phyloP scores from a whole-genome alignment of 2,329 filamentous ascomycete species.

The Colletotrichum gloeosporioides region DNA sequence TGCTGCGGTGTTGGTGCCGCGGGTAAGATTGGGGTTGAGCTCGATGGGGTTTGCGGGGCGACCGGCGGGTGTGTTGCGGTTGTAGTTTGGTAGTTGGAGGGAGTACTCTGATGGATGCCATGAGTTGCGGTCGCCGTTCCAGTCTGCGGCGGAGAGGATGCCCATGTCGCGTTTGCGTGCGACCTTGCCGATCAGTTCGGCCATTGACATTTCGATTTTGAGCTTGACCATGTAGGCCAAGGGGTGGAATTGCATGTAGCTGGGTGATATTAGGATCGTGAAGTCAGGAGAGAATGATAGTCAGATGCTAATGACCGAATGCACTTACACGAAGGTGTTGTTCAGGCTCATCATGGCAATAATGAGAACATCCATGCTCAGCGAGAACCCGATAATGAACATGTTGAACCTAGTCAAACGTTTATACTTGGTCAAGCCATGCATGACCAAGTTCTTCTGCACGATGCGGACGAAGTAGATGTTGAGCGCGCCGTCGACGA shows the following conservation, averaged over 20 bases:
- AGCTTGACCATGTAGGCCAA: conserved; percentile 58
- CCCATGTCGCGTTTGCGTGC: conserved; percentile 24
- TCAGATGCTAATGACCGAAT: neutral
- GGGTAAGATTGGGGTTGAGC: neutral
- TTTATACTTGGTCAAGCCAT: conserved; percentile 49
- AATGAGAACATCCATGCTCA: conserved; percentile 47
- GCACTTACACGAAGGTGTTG: conserved; percentile 43
- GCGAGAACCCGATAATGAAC: conserved; percentile 47
- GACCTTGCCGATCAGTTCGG: conserved; percentile 52
- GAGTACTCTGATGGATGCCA: conserved; percentile 6
- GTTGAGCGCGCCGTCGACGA: conserved; percentile 54
- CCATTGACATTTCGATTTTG: conserved; percentile 61
- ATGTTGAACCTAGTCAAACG: conserved; percentile 50
- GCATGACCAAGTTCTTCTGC: conserved; percentile 17
- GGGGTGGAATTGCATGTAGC: conserved; percentile 56
- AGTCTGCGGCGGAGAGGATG: conserved; percentile 1
- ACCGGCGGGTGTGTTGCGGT: neutral
- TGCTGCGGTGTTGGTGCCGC: conserved; percentile 4
- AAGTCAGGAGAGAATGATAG: neutral
- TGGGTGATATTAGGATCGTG: neutral
- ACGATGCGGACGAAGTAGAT: conserved; percentile 49
- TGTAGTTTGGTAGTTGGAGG: neutral
- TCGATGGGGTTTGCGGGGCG: neutral
- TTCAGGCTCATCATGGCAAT: conserved; percentile 49
- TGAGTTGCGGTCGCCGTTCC: neutral